phyloP scores from a whole-genome alignment of 2,329 filamentous ascomycete genomes.

The Phyllosticta citriasiana region DNA sequence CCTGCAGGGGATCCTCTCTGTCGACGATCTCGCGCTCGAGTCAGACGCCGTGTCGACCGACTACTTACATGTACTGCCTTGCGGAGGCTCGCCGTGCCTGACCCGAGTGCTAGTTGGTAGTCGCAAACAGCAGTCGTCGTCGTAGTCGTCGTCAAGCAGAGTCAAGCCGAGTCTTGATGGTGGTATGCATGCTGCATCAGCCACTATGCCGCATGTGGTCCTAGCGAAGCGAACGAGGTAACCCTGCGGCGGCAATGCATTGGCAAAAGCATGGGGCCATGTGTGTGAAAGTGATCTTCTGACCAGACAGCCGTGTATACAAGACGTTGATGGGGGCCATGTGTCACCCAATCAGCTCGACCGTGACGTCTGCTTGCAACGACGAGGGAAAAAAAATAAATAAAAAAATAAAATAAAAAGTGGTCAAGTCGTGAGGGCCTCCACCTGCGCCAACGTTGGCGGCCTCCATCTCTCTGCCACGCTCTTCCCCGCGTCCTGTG shows the following conservation, averaged over 20 bases:
- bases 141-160: neutral
- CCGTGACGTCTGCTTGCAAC: slow-evolving; percentile 5
- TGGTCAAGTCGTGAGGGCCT: no score
- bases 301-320: slow-evolving; percentile 8
- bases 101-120: neutral
- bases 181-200: slow-evolving; percentile 11
- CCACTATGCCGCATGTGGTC: slow-evolving; percentile 10
- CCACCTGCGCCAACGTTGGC: no score
- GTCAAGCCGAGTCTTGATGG: neutral
- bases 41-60: slow-evolving; percentile 2
- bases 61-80: slow-evolving; percentile 3
- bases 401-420: no score
- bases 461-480: neutral
- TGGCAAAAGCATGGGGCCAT: slow-evolving; percentile 9
- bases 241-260: slow-evolving; percentile 10
- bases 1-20: slow-evolving; percentile 8
- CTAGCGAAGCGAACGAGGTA: slow-evolving; percentile 10
- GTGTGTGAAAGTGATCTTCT: slow-evolving; percentile 9
- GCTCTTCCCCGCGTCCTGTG: neutral
- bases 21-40: slow-evolving; percentile 10
- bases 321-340: slow-evolving; percentile 8
- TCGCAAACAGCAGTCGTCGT: neutral
- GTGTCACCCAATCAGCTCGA: neutral
- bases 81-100: neutral
- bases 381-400: neutral